Evolutionary conservation across 331 rosid genomes (phyloP).

Genomic region (Saraca asoca): DNA sequence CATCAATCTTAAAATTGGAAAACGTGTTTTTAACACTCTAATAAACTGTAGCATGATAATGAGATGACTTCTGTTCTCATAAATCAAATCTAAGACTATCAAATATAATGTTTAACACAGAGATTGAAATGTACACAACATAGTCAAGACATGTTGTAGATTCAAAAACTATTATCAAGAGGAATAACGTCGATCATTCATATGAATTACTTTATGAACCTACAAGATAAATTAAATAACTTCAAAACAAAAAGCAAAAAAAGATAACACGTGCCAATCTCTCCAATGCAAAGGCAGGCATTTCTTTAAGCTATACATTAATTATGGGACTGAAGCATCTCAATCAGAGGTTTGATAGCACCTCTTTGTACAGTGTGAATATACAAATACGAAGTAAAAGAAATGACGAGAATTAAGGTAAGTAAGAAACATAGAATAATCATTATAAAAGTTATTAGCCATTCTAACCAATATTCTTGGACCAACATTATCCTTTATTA

Average conservation of each 20-base stretch:
- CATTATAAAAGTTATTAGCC: slow-evolving; percentile 23
- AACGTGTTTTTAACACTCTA: too few species aligned
- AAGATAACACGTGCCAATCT: slow-evolving; percentile 88
- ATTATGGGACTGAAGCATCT: slow-evolving; percentile 98
- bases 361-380: slow-evolving; percentile 99
- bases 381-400: slow-evolving; percentile 43
- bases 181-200: slow-evolving; percentile 3
- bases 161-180: slow-evolving; percentile 26
- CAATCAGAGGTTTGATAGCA: slow-evolving; percentile 93
- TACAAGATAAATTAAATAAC: slow-evolving; percentile 13
- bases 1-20: too few species aligned
- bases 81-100: not conserved
- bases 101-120: not conserved
- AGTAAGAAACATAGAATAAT: slow-evolving; percentile 17
- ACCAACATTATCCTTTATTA: slow-evolving; percentile 17
- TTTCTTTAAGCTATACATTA: slow-evolving; percentile 89
- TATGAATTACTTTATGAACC: slow-evolving; percentile 28
- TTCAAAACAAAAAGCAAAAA: not conserved
- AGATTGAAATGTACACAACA: slow-evolving; percentile 12
- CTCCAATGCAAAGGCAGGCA: slow-evolving; percentile 99
- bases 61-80: slow-evolving; percentile 1
- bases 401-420: not conserved
- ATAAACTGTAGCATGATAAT: slow-evolving; percentile 14
- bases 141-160: slow-evolving; percentile 9
- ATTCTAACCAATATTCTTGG: slow-evolving; percentile 25